A percentile compares a stretch with the other conserved stretches of the same genome.
Conservation (phyloP, 495 filamentous ascomycete genomes). For the Cercophora scortea region DNA sequence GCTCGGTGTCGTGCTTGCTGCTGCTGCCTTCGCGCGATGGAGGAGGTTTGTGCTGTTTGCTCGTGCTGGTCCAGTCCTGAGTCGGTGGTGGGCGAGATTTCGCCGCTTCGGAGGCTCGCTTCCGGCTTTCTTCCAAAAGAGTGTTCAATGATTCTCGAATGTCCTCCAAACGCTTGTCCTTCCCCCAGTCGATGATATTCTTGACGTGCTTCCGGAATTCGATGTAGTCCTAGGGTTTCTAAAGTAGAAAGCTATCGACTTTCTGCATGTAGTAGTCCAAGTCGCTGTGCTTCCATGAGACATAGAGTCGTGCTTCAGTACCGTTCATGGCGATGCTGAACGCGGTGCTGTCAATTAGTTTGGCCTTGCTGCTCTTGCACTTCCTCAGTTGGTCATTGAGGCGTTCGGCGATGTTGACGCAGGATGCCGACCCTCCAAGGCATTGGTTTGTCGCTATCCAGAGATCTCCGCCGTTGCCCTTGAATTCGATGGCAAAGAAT, state of each 20-base stretch:
- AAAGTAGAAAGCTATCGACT: background rate
- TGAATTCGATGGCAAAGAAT: background rate
- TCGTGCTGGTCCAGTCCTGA: background rate
- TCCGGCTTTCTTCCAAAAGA: background rate
- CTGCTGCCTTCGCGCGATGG: too few species aligned
- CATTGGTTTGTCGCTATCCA: background rate
- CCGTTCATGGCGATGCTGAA: slow-evolving; percentile 27
- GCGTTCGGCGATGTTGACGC: slow-evolving; percentile 11
- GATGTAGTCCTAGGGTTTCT: background rate
- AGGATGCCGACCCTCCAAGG: background rate
- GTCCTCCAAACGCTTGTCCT: background rate
- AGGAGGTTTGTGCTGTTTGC: background rate
- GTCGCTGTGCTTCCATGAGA: background rate
- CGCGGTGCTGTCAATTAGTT: slow-evolving; percentile 17
- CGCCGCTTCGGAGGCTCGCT: background rate
- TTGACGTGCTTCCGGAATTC: background rate
- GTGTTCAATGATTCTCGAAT: background rate
- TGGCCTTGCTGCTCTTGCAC: slow-evolving; percentile 11
- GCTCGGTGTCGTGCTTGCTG: too few species aligned
- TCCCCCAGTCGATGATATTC: background rate
- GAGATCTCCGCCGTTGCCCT: background rate
- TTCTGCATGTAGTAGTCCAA: background rate
- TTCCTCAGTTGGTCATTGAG: slow-evolving; percentile 15
- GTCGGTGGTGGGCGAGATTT: background rate
- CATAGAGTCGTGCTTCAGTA: slow-evolving; percentile 21